These are phyloP conservation scores for Poronia punctata DNA, from an alignment of 495 filamentous ascomycete species.

Conservation along the genomic window DNA sequence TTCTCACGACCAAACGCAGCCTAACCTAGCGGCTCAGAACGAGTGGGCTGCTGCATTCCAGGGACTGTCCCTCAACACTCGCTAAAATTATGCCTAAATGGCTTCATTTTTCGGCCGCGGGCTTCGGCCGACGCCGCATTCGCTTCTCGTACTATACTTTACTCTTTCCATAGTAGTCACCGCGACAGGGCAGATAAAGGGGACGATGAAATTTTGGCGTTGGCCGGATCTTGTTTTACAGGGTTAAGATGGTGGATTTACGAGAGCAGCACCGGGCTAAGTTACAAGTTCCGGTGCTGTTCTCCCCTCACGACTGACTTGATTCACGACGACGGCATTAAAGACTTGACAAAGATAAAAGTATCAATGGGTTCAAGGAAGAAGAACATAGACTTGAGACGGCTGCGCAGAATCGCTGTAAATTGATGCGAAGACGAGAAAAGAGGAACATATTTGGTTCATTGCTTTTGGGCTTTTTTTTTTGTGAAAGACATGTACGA, in stretches of 20 bases:
- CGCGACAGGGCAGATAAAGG: slow-evolving; percentile 17
- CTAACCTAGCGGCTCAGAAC: slow-evolving; percentile 28
- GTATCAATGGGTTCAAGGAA: slow-evolving; percentile 20
- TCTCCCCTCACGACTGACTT: slow-evolving; percentile 17
- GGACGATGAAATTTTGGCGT: slow-evolving; percentile 24
- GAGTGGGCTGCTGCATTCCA: slow-evolving; percentile 46
- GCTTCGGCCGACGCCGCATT: slow-evolving; percentile 13
- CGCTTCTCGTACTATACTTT: slow-evolving; percentile 31
- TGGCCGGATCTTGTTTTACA: slow-evolving; percentile 22
- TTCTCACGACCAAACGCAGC: slow-evolving; percentile 31
- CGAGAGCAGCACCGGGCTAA: slow-evolving; percentile 14
- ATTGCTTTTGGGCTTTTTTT: slow-evolving; percentile 17
- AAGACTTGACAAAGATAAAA: slow-evolving; percentile 31
- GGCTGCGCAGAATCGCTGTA: slow-evolving; percentile 33
- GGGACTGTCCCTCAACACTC: slow-evolving; percentile 46
- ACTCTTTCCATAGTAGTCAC: slow-evolving; percentile 18
- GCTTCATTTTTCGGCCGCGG: not conserved
- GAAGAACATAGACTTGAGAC: slow-evolving; percentile 31
- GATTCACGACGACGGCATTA: slow-evolving; percentile 29
- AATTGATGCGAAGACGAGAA: slow-evolving; percentile 37
- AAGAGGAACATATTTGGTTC: slow-evolving; percentile 15
- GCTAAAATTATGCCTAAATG: slow-evolving; percentile 25
- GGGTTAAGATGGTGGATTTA: slow-evolving; percentile 13
- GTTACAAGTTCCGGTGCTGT: slow-evolving; percentile 6
- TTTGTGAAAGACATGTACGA: slow-evolving; percentile 20